These are phyloP conservation scores for Lycium ferocissimum DNA, from an alignment of 257 asterid genomes.

Conservation along the genomic window DNA sequence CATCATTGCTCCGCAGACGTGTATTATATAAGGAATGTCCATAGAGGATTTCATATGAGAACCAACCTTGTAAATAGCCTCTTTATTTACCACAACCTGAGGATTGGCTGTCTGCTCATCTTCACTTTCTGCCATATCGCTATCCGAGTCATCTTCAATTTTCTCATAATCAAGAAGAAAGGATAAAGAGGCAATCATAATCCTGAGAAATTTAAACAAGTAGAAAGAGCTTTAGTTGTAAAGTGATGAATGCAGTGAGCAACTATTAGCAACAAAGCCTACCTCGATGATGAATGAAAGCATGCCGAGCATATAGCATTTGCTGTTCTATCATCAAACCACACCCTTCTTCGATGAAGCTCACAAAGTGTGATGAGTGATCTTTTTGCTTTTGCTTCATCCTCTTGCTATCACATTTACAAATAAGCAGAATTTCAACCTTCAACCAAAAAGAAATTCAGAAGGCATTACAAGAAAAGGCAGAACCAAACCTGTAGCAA, in stretches of 20 bases:
- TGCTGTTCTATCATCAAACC: slow-evolving; percentile 93
- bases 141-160: slow-evolving; percentile 68
- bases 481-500: slow-evolving; percentile 76
- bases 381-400: slow-evolving; percentile 81
- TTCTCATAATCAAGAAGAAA: slow-evolving; percentile 95
- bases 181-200: slow-evolving; percentile 87
- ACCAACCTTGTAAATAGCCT: slow-evolving; percentile 86
- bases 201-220: slow-evolving; percentile 58
- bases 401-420: slow-evolving; percentile 73
- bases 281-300: slow-evolving; percentile 84
- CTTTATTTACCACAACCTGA: slow-evolving; percentile 70
- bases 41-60: slow-evolving; percentile 36
- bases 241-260: slow-evolving; percentile 16
- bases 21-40: not conserved
- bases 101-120: slow-evolving; percentile 61
- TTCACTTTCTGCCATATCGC: slow-evolving; percentile 80
- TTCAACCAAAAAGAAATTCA: slow-evolving; percentile 11
- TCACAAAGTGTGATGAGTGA: slow-evolving; percentile 78
- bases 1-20: not conserved
- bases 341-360: slow-evolving; percentile 83
- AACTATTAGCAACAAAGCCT: slow-evolving; percentile 22
- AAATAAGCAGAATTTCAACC: slow-evolving; percentile 25
- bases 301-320: slow-evolving; percentile 90
- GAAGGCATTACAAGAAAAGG: slow-evolving; percentile 29
- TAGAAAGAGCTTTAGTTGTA: slow-evolving; percentile 10